Evolutionary conservation across 208 protist species (phyloP).

Genomic region (Naegleria gruberi): DNA sequence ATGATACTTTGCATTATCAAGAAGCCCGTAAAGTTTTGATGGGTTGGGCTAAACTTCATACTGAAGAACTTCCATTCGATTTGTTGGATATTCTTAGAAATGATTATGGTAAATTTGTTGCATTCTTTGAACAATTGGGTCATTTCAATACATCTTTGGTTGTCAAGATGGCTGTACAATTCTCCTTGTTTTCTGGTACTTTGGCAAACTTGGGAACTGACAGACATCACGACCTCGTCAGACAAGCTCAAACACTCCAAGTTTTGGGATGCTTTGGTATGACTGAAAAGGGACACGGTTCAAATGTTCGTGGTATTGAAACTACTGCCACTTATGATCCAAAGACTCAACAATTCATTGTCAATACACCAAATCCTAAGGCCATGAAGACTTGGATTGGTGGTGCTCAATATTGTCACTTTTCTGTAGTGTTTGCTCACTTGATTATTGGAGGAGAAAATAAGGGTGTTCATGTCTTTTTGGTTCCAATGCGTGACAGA

Average conservation of each 20-base stretch:
- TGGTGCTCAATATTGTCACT: conserved; percentile 17
- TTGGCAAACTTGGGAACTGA: conserved; percentile 12
- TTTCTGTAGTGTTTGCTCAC: conserved; percentile 21
- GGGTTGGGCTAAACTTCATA: neutral
- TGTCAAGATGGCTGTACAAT: conserved; percentile 15
- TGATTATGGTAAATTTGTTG: neutral
- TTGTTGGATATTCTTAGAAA: neutral
- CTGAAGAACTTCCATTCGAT: neutral
- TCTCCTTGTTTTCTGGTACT: conserved; percentile 7
- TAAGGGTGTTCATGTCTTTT: conserved; percentile 23
- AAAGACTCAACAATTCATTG: conserved; percentile 25
- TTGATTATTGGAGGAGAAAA: conserved; percentile 11
- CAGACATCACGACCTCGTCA: neutral
- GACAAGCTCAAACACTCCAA: neutral
- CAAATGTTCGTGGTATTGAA: conserved; percentile 41
- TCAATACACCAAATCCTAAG: conserved; percentile 27
- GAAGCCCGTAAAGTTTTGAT: neutral
- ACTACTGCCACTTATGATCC: conserved; percentile 39
- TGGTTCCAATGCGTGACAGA: conserved; percentile 24
- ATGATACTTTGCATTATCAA: neutral
- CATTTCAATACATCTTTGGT: neutral
- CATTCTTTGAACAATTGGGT: neutral
- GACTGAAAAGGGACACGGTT: conserved; percentile 45
- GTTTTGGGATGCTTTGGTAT: conserved; percentile 29
- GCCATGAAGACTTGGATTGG: conserved; percentile 36